Percentiles rank a stretch among this genome's conserved stretches.
phyloP scores from a whole-genome alignment of 306 rosid genomes.

The Quercus mongolica region DNA sequence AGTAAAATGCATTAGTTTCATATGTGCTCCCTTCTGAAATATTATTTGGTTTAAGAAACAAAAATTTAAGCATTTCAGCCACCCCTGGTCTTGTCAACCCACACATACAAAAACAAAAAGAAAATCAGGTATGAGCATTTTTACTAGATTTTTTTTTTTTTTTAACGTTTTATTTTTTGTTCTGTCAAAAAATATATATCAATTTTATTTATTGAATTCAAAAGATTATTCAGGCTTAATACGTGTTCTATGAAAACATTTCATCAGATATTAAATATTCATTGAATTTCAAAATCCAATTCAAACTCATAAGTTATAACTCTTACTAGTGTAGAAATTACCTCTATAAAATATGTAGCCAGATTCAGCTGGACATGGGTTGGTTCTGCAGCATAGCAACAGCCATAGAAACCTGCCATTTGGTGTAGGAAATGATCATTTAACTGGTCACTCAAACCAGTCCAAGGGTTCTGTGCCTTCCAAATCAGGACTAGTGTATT shows the following conservation, averaged over 20 bases:
- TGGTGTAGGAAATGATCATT: conserved; percentile 93
- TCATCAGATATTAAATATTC: neutral
- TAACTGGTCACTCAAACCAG: conserved; percentile 92
- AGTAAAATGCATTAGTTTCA: too few relatives aligned
- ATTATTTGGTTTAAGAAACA: too few relatives aligned
- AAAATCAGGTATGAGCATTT: too few relatives aligned
- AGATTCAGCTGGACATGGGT: conserved; percentile 87
- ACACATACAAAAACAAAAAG: too few relatives aligned
- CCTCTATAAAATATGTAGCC: conserved; percentile 73
- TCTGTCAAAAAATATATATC: neutral
- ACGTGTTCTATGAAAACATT: neutral
- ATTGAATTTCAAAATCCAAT: neutral
- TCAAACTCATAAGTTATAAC: conserved; percentile 4
- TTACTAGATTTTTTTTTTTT: too few relatives aligned
- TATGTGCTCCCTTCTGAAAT: too few relatives aligned
- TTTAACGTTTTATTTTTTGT: too few relatives aligned
- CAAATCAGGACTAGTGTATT: conserved; percentile 90
- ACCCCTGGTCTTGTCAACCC: too few relatives aligned
- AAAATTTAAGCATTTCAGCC: too few relatives aligned
- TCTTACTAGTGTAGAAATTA: conserved; percentile 16
- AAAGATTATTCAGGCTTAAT: neutral
- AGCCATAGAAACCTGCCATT: conserved; percentile 87
- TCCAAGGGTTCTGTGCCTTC: conserved; percentile 98
- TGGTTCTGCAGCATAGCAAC: conserved; percentile 85
- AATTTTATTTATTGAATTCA: neutral